Conservation (phyloP, 495 filamentous ascomycete genomes). For the Podospora sp. region DNA sequence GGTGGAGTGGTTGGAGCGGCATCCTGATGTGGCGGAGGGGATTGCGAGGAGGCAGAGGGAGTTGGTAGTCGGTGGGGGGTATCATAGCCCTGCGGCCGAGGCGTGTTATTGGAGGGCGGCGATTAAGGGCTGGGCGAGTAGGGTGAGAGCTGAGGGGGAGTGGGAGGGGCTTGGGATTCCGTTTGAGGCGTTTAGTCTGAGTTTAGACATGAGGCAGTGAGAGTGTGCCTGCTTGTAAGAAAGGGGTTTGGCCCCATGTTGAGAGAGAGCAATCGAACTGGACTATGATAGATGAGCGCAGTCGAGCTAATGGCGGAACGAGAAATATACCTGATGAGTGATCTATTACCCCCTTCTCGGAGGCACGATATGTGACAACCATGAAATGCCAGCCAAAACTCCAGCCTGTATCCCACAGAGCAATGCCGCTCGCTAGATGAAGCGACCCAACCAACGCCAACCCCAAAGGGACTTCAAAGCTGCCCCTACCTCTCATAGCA, state of each 20-base stretch:
- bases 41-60: slow-evolving; percentile 54
- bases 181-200: slow-evolving; percentile 44
- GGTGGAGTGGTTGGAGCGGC: slow-evolving; percentile 46
- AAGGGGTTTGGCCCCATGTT: too few species aligned
- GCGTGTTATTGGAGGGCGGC: slow-evolving; percentile 57
- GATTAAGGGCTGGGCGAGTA: slow-evolving; percentile 50
- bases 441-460: not conserved
- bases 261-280: not conserved
- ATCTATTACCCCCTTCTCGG: not conserved
- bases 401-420: not conserved
- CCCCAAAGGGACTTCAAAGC: slow-evolving; percentile 11
- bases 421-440: not conserved
- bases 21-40: slow-evolving; percentile 47
- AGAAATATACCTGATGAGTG: not conserved
- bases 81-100: slow-evolving; percentile 54
- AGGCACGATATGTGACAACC: not conserved
- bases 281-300: not conserved
- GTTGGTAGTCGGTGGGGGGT: slow-evolving; percentile 47
- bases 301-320: not conserved
- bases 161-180: slow-evolving; percentile 40
- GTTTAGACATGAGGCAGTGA: not conserved
- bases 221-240: too few species aligned
- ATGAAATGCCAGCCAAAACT: slow-evolving; percentile 2
- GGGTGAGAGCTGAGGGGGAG: slow-evolving; percentile 40
- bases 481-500: not conserved